Percentiles rank a stretch among this genome's conserved stretches.
Evolutionary conservation across 2,329 filamentous ascomycete genomes (phyloP).

Genomic region (Hypoxylon sp.): DNA sequence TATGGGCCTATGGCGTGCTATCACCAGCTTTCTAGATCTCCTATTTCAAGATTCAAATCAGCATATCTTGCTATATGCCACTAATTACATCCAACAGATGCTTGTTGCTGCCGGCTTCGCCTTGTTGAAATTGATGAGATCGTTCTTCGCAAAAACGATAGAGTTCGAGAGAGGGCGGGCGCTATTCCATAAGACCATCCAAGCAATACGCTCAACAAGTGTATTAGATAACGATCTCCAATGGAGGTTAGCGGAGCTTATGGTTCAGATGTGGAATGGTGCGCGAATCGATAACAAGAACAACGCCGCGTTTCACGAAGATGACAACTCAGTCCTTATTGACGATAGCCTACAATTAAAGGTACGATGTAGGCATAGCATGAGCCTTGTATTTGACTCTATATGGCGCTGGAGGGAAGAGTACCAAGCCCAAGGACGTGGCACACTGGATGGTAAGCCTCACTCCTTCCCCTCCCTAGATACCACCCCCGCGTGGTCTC

Average conservation of each 20-base stretch:
- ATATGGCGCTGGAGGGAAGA: constrained; percentile 90
- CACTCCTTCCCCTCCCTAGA: constrained; percentile 47
- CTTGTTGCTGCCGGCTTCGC: constrained; percentile 85
- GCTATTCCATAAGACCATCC: constrained; percentile 80
- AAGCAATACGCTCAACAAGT: constrained; percentile 79
- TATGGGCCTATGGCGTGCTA: constrained; percentile 81
- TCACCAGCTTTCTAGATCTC: constrained; percentile 77
- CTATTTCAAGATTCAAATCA: constrained; percentile 70
- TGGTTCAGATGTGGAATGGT: constrained; percentile 88
- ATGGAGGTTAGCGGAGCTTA: constrained; percentile 85
- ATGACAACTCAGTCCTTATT: constrained; percentile 66
- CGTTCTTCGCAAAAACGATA: constrained; percentile 80
- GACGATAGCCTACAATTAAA: constrained; percentile 84
- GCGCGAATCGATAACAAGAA: constrained; percentile 67
- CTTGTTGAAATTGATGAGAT: constrained; percentile 82
- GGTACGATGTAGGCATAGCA: constrained; percentile 86
- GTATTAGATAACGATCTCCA: constrained; percentile 84
- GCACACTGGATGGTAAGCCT: constrained; percentile 77
- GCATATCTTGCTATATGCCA: constrained; percentile 75
- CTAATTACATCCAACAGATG: constrained; percentile 88
- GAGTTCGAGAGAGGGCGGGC: constrained; percentile 77
- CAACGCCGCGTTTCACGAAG: constrained; percentile 63
- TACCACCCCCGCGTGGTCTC: constrained; percentile 50
- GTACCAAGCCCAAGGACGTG: constrained; percentile 79
- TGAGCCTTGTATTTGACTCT: constrained; percentile 87